These are phyloP conservation scores for Ramaria sp. DNA, from an alignment of 768 basidiomycete genomes.

Conservation along the genomic window DNA sequence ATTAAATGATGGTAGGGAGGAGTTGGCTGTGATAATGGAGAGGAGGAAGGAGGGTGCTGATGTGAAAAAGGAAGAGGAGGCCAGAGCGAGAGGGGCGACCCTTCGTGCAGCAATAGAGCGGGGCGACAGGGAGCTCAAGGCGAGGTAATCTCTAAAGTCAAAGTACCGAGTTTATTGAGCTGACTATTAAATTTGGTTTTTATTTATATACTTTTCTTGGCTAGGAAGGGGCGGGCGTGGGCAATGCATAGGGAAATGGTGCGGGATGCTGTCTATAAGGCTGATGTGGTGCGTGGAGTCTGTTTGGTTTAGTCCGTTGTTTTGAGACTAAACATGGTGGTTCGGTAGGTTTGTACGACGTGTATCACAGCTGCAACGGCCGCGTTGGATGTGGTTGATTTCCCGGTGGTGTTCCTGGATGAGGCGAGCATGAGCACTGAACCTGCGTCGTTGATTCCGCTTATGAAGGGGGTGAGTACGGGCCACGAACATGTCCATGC, in stretches of 20 bases:
- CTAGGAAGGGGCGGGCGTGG: slow-evolving; percentile 22
- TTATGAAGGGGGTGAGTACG: slow-evolving; percentile 92
- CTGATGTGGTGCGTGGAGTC: slow-evolving; percentile 55
- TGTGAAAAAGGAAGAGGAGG: slow-evolving; percentile 8
- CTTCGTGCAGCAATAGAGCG: no score
- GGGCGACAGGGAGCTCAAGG: no score
- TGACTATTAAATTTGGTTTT: no score
- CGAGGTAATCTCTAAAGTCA: no score
- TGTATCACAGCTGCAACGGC: slow-evolving; percentile 68
- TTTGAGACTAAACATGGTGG: no score
- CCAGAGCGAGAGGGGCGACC: slow-evolving; percentile 22
- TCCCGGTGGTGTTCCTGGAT: slow-evolving; percentile 88
- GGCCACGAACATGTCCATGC: no score
- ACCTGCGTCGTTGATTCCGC: slow-evolving; percentile 79
- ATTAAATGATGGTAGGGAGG: no score
- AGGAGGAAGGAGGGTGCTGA: not conserved
- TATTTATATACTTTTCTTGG: no score
- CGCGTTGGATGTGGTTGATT: slow-evolving; percentile 63
- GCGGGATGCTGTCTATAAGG: slow-evolving; percentile 44
- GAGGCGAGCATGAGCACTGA: slow-evolving; percentile 97
- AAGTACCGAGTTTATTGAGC: no score
- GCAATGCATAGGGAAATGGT: slow-evolving; percentile 53
- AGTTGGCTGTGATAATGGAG: no score
- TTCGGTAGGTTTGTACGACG: slow-evolving; percentile 84
- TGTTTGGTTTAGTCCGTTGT: not conserved